Evolutionary conservation across 805 yeast genomes (phyloP), one percentile per base, ranked within the genome.

Genomic region (Metschnikowia santaceciliae): DNA sequence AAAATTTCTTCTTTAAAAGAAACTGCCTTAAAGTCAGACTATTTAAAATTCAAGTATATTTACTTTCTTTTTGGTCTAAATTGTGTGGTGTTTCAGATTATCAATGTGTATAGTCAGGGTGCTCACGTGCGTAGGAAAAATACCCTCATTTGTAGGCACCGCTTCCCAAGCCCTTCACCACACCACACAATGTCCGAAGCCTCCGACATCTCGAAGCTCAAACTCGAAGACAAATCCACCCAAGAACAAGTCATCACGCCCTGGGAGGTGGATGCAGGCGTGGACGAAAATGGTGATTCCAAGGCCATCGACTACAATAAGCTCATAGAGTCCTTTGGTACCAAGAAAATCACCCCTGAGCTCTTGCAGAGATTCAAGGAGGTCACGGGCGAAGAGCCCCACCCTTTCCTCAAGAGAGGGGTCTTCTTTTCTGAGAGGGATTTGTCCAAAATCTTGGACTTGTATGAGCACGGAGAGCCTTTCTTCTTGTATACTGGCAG

Each of bases 191-290:
- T 57, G 61, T 48, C 59, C 8, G 55, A 54, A 41, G 33, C 54
- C 38, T 53, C 51, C 42, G 60, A 54, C 39, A 40, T 57, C 30
- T 50, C 59, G n/a, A 39, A 50, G 35, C 59, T 58, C 44, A 47
- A 58, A 42, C 49, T 58, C 39, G 55, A 56, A 17, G 54, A 51
- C 15, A 41, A 37, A 8, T 11, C 54, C 22, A 26, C 49, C 19
- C 54, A 54, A n/a, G 76, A 71, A 37, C 79, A 74, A 59, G 62
- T 61, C 45, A 63, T 74, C 50, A 94, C 99, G 0, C 99, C 99
- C 45, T 94, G 99, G 99, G 99, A 94, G 67, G 99, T 94, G 32
- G 96, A 88, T 70, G 99, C 98, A 52, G 98, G 97, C 2, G 95
- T 92, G 43, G 97, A 90, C 51, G 96, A 91, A 61, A 55, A 58